phyloP scores from a whole-genome alignment of 495 filamentous ascomycete genomes.

The Aspergillus leporis region DNA sequence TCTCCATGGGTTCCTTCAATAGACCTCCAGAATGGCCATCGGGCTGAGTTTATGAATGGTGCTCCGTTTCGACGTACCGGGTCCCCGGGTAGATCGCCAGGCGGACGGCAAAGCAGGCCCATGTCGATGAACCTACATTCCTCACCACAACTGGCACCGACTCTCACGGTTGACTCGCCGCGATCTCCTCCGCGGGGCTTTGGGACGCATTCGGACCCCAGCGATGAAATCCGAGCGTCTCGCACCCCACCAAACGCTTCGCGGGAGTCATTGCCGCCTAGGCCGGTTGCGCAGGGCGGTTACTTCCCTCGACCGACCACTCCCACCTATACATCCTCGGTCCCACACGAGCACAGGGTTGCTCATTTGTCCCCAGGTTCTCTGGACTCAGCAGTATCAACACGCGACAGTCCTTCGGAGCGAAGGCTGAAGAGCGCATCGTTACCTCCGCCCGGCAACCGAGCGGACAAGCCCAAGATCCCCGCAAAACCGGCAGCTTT shows the following conservation, averaged over 20 bases:
- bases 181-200: constrained; percentile 63
- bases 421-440: constrained; percentile 43
- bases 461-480: constrained; percentile 80
- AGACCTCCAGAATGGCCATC: constrained; percentile 31
- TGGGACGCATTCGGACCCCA: constrained; percentile 17
- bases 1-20: constrained; percentile 39
- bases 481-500: constrained; percentile 46
- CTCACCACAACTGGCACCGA: constrained; percentile 64
- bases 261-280: constrained; percentile 31
- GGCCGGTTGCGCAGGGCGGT: constrained; percentile 41
- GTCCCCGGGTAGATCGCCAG: constrained; percentile 27
- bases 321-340: constrained; percentile 46
- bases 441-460: constrained; percentile 72
- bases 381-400: constrained; percentile 25
- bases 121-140: constrained; percentile 56
- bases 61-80: constrained; percentile 33
- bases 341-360: constrained; percentile 55
- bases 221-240: constrained; percentile 26
- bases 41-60: constrained; percentile 24
- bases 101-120: constrained; percentile 36
- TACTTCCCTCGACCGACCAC: constrained; percentile 48
- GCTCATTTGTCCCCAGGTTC: constrained; percentile 49
- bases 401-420: constrained; percentile 26
- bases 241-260: constrained; percentile 30
- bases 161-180: constrained; percentile 72